Base-by-base conservation (phyloP, 2,329 filamentous ascomycete genomes). In the Phyllosticta citriasiana region DNA sequence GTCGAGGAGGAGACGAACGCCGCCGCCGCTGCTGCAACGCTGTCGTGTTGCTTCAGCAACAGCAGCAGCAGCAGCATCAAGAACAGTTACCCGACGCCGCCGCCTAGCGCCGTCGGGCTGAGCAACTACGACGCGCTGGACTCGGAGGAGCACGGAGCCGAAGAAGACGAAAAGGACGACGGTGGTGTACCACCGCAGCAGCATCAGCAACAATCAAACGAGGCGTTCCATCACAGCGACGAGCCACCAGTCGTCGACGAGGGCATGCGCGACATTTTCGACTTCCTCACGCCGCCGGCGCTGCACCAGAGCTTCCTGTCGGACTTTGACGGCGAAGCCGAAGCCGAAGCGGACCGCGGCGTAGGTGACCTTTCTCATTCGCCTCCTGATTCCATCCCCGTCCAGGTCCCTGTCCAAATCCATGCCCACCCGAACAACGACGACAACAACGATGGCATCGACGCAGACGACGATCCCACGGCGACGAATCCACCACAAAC, bases 151-250 rank as follows among this genome's bases (percentile, higher is more conserved):
- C 19, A 22, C 19, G 19, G 19, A 22, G 19, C 19, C 19, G 19
- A 22, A 22, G 19, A 73, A 22, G 67, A 70, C 10, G 47, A 35
- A 4, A 24, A 50, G 4, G 40, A 22, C 2, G 22, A 30, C 26
- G n/a, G 16, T 5, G 10, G 3, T n/a, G 35, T 10, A 40, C 7
- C 24, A 16, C 58, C 30, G 25, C 58, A 89, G 73, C 52, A 95
- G 83, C 66, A 85, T 78, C 24, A 82, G 77, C 40, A 88, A 74
- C 63, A 92, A 81, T 22, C 19, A 22, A 22, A 22, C 19, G 19
- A 22, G 19, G 1, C 19, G 19, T 22, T 22, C 19, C 19, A 22
- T 22, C 72, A 88, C 79, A 63, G 80, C 75, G 6, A 77, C 71
- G 50, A 22, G 19, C 19, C 19, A 22, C 19, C 19, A 22, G 35